Evolutionary conservation across 768 basidiomycete species (phyloP), one percentile per base, ranked within the genome.

Genomic region (Phaffia australis): DNA sequence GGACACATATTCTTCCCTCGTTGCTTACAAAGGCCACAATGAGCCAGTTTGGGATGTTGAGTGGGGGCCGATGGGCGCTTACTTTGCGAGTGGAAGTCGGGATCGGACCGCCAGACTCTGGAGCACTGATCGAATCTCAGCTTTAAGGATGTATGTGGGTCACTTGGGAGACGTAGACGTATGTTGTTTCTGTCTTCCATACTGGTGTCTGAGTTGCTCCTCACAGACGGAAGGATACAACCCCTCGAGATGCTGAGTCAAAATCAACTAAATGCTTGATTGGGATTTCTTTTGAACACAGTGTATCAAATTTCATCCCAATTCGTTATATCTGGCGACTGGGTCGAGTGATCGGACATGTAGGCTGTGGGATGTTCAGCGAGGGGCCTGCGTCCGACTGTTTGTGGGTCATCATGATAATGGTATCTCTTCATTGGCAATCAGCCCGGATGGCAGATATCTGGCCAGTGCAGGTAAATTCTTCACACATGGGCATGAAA

Each of bases 1-100:
- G 76, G 91, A 98, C 70, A 95, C 94, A 0, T 84, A 91, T 81
- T 83, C 88, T 19, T 95, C 95, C 72, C 78, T 98, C 14, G 92
- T 92, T 23, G 92, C 87, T 7, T 99, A 92, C 74, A 83, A 91
- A 46, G 94, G 95, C 0, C 95, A 99, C 72, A 87, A 93, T 74
- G 93, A 95, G 75, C 92, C 95, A 0, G 86, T 99, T 0, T 99
- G 95, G 95, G 95, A 98, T 72, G 92, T 94, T 16, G 87, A 97
- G 74, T 99, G 95, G 95, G 93, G 89, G 73, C 94, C 95, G 14
- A 85, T 90, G 81, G 93, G 95, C 4, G 84, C 93, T n/a, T 97
- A 99, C 78, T 99, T 99, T 76, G 94, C 95, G 8, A 94, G 89
- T 21, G 93, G 84, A 21, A 93, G 92, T 72, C 80, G 95, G 62